Conservation (phyloP, 371 early-diverging fungal genomes). For the Hamiltosporidium tvaerminnensis region DNA sequence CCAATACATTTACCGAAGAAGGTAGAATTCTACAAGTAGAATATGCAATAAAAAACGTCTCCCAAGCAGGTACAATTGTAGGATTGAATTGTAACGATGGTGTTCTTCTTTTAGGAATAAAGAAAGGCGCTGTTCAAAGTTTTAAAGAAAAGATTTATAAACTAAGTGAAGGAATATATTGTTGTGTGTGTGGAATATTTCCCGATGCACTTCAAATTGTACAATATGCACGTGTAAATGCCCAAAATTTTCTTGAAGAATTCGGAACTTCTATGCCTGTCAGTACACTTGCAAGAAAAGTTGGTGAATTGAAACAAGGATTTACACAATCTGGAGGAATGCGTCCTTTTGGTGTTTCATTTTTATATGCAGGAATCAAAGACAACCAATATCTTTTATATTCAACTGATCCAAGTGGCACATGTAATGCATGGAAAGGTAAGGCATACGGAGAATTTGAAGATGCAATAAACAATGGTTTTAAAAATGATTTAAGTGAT, state of each 20-base stretch:
- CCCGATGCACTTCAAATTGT: conserved; percentile 46
- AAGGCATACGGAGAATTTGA: conserved; percentile 42
- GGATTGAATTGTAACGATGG: conserved; percentile 48
- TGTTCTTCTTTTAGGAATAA: conserved; percentile 47
- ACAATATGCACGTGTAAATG: conserved; percentile 38
- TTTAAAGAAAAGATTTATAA: conserved; percentile 49
- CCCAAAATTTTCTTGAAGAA: conserved; percentile 29
- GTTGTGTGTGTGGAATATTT: conserved; percentile 44
- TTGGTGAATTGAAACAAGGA: conserved; percentile 37
- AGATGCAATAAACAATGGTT: conserved; percentile 31
- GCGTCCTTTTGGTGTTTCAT: conserved; percentile 52
- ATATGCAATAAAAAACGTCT: conserved; percentile 53
- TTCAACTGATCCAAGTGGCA: conserved; percentile 51
- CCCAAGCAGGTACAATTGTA: conserved; percentile 47
- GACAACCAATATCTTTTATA: conserved; percentile 32
- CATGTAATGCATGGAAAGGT: conserved; percentile 38
- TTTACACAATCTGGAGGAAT: conserved; percentile 44
- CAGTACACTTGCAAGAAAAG: conserved; percentile 15
- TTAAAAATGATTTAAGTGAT: conserved; percentile 27
- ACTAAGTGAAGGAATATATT: conserved; percentile 34
- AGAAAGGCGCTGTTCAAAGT: conserved; percentile 19
- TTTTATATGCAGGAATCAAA: conserved; percentile 40
- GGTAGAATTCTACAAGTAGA: conserved; percentile 52
- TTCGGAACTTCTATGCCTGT: conserved; percentile 22
- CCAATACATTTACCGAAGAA: conserved; percentile 51